These are phyloP conservation scores for Neurospora hispaniola DNA, from an alignment of 495 filamentous ascomycete genomes.

Conservation along the genomic window DNA sequence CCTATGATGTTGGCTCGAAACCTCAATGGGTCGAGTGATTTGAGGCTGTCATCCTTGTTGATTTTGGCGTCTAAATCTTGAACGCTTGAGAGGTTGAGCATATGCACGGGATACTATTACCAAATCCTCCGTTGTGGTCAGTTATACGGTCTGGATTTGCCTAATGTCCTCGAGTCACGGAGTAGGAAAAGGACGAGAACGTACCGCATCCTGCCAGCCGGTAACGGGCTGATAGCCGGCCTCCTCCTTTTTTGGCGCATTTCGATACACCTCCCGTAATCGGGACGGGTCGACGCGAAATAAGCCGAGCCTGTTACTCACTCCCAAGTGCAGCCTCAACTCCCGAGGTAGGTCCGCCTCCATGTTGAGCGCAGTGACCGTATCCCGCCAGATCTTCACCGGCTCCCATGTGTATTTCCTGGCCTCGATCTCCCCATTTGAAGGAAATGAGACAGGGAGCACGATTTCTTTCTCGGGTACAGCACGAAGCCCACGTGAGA, in stretches of 20 bases:
- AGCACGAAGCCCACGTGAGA: conserved; percentile 31
- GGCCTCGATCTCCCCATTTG: conserved; percentile 37
- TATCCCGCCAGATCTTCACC: conserved; percentile 75
- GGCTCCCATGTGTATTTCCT: conserved; percentile 48
- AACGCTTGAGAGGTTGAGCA: conserved; percentile 66
- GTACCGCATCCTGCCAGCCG: conserved; percentile 73
- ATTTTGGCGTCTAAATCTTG: conserved; percentile 51
- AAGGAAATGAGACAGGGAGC: conserved; percentile 56
- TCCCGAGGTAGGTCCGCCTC: conserved; percentile 37
- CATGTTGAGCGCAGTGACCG: conserved; percentile 50
- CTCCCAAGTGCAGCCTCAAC: conserved; percentile 50
- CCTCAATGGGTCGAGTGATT: conserved; percentile 49
- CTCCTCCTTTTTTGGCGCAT: conserved; percentile 57
- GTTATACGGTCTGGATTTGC: neutral
- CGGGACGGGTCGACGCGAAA: conserved; percentile 58
- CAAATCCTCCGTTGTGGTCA: neutral
- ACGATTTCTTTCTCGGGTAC: conserved; percentile 44
- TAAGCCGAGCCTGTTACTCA: conserved; percentile 53
- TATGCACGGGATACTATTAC: conserved; percentile 65
- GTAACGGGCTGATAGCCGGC: conserved; percentile 67
- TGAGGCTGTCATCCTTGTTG: conserved; percentile 33
- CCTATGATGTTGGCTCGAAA: conserved; percentile 81
- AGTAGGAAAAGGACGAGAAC: conserved; percentile 10
- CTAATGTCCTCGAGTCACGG: neutral
- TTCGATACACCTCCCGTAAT: conserved; percentile 59